phyloP scores from a whole-genome alignment of 805 yeast species.

The Ogataea haglerorum region DNA sequence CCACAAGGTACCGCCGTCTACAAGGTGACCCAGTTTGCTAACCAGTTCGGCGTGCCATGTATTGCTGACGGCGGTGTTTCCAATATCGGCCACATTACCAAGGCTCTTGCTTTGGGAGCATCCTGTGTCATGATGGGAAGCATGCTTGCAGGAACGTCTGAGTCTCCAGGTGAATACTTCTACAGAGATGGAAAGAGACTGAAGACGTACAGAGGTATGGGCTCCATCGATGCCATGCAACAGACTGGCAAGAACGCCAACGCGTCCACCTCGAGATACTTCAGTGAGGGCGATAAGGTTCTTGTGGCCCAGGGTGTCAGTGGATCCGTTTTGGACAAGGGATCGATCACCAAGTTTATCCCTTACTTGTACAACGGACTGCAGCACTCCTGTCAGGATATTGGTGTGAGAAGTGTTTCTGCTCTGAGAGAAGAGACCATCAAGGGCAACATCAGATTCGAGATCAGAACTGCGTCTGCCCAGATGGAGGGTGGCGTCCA shows the following conservation, averaged over 20 bases:
- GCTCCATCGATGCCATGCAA: conserved; percentile 98
- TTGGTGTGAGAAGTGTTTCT: conserved; percentile 71
- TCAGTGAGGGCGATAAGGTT: conserved; percentile 92
- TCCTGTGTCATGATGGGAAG: conserved; percentile 99
- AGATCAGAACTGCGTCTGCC: conserved; percentile 97
- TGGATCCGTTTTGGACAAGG: conserved; percentile 95
- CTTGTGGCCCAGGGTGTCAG: conserved; percentile 99
- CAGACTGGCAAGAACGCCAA: conserved; percentile 82
- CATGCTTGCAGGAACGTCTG: conserved; percentile 96
- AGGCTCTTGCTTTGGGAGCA: conserved; percentile 96
- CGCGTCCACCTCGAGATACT: conserved; percentile 97
- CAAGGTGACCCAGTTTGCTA: conserved; percentile 90
- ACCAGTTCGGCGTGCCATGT: conserved; percentile 95
- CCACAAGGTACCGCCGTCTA: conserved; percentile 99
- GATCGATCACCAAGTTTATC: conserved; percentile 87
- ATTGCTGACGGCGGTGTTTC: conserved; percentile 99
- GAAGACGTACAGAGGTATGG: conserved; percentile 99
- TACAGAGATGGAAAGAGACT: conserved; percentile 97
- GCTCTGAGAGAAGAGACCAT: conserved; percentile 64
- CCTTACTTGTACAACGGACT: conserved; percentile 94
- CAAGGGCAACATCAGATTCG: conserved; percentile 79
- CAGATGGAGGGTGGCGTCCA: conserved; percentile 98
- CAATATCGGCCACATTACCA: conserved; percentile 97
- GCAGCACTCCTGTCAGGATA: conserved; percentile 98
- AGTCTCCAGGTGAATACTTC: conserved; percentile 97